These are phyloP conservation scores for Plasmodium fragile DNA, from an alignment of 169 alveolate species.

Conservation along the genomic window DNA sequence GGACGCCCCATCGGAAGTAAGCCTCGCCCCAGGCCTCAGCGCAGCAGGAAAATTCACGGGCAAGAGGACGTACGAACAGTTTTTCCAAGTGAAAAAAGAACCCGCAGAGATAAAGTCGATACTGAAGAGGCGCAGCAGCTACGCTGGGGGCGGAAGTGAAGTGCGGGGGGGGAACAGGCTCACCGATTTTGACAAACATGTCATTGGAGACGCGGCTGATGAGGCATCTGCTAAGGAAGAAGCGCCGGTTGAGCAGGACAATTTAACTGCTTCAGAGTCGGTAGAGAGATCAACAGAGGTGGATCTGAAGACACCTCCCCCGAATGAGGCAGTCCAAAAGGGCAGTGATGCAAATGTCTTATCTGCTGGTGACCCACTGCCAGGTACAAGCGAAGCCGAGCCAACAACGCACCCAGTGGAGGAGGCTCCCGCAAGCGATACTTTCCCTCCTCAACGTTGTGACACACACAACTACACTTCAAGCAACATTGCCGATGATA, in stretches of 20 bases:
- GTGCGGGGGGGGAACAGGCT: neutral
- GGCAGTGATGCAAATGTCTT: neutral
- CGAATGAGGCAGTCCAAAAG: neutral
- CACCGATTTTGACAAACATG: no score
- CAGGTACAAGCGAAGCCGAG: neutral
- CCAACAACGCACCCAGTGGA: neutral
- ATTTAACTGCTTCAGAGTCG: neutral
- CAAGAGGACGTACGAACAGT: constrained; percentile 8
- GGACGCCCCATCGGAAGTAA: neutral
- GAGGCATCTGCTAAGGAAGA: neutral
- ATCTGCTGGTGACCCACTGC: neutral
- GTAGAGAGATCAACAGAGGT: neutral
- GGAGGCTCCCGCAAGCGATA: neutral
- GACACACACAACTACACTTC: neutral
- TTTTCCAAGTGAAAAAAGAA: constrained; percentile 15
- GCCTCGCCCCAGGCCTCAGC: neutral
- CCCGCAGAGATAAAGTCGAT: neutral
- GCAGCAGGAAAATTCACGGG: neutral
- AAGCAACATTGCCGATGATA: constrained; percentile 2
- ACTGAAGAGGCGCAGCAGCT: neutral
- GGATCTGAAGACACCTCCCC: neutral
- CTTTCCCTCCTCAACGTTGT: neutral
- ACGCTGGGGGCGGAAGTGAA: neutral
- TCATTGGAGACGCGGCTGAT: neutral
- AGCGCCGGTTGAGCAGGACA: neutral